Percentiles rank a stretch among this genome's conserved stretches.
Conservation (phyloP, 345 rosid genomes). For the Hibiscus syriacus region DNA sequence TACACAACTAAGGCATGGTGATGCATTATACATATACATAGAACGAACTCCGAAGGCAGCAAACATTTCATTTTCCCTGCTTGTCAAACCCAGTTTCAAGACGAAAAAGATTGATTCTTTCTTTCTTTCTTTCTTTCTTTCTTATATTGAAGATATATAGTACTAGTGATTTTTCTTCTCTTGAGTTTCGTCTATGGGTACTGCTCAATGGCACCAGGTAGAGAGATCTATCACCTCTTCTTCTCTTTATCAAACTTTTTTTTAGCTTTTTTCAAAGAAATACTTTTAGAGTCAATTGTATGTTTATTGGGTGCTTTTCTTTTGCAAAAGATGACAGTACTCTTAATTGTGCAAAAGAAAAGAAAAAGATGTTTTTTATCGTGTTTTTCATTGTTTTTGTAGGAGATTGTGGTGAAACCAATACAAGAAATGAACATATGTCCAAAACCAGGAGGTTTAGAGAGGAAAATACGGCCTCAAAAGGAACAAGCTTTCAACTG, state of each 20-base stretch:
- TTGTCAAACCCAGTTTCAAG: conserved; percentile 19
- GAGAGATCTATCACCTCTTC: conserved; percentile 14
- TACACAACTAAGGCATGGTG: conserved; percentile 30
- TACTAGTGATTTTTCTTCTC: neutral
- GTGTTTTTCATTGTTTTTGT: neutral
- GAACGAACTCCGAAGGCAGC: conserved; percentile 33
- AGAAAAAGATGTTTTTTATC: neutral
- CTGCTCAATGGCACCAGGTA: conserved; percentile 98
- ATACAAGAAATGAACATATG: conserved; percentile 64
- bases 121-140: conserved; percentile 4
- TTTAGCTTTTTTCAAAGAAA: conserved; percentile 11
- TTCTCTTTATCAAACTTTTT: conserved; percentile 3
- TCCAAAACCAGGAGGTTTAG: conserved; percentile 33
- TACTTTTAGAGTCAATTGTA: neutral
- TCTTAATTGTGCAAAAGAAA: conserved; percentile 8
- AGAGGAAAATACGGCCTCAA: conserved; percentile 62
- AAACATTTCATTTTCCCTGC: conserved; percentile 29
- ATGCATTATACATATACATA: conserved; percentile 19
- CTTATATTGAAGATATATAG: neutral
- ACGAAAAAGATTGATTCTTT: conserved; percentile 14
- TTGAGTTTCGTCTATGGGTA: conserved; percentile 62
- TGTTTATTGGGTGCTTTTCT: conserved; percentile 12
- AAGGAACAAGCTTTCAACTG: conserved; percentile 85
- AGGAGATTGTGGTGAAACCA: conserved; percentile 91
- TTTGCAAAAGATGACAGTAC: conserved; percentile 16